Conservation (phyloP, 73 alveolate species). For the Diophrys sp. region DNA sequence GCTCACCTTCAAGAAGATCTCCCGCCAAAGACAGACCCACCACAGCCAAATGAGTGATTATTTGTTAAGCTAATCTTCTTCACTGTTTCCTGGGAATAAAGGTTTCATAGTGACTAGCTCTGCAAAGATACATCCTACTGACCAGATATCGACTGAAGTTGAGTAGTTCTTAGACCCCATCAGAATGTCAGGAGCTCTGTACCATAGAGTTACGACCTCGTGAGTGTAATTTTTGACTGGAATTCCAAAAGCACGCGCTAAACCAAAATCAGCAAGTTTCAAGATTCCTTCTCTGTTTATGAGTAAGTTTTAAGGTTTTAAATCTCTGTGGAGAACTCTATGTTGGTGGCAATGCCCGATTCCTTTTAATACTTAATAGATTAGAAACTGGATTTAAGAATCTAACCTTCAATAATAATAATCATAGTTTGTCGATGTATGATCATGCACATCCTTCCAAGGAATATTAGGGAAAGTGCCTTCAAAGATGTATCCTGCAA, state of each 20-base stretch:
- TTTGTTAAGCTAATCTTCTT: conserved; percentile 66
- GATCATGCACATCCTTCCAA: too few relatives aligned
- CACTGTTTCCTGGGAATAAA: conserved; percentile 70
- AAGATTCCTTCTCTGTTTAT: conserved; percentile 82
- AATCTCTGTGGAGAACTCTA: too few relatives aligned
- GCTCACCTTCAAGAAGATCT: conserved; percentile 4
- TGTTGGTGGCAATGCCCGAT: too few relatives aligned
- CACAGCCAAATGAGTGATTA: neutral
- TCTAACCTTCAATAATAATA: too few relatives aligned
- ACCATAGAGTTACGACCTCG: conserved; percentile 93
- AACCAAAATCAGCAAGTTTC: conserved; percentile 94
- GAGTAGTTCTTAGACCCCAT: conserved; percentile 88
- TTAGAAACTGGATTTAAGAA: conserved; percentile 87
- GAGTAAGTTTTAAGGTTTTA: conserved; percentile 79
- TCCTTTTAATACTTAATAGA: too few relatives aligned
- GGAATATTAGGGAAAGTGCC: too few relatives aligned
- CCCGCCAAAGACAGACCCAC: neutral
- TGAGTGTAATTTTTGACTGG: conserved; percentile 90
- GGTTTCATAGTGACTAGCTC: conserved; percentile 86
- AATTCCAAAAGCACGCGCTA: conserved; percentile 91
- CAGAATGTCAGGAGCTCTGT: conserved; percentile 91
- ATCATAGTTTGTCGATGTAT: too few relatives aligned
- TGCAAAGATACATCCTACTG: conserved; percentile 94
- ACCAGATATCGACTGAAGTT: conserved; percentile 93
- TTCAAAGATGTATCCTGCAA: too few relatives aligned